phyloP scores from a whole-genome alignment of 495 filamentous ascomycete genomes.

The Tuber aestivum region DNA sequence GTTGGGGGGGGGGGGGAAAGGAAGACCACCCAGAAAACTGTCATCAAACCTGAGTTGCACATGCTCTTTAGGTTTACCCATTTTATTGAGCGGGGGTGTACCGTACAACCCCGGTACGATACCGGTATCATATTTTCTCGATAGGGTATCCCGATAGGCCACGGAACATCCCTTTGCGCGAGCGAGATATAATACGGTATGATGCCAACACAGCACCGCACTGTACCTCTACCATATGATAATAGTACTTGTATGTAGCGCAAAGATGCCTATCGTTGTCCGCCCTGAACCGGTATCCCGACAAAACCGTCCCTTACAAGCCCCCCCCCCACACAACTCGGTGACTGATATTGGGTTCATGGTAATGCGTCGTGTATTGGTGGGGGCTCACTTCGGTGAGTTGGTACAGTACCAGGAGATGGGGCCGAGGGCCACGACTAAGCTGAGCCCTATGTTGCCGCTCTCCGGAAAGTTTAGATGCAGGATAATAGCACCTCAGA shows the following conservation, averaged over 20 bases:
- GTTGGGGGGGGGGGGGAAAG: too few relatives aligned
- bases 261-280: too few relatives aligned
- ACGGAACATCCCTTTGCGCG: background rate
- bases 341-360: background rate
- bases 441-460: background rate
- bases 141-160: background rate
- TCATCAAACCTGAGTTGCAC: background rate
- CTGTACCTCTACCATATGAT: too few relatives aligned
- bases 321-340: background rate
- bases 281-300: background rate
- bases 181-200: too few relatives aligned
- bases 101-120: background rate
- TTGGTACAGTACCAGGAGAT: background rate
- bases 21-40: too few relatives aligned
- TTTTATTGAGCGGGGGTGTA: background rate
- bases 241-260: too few relatives aligned
- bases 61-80: background rate
- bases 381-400: background rate
- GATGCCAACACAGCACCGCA: too few relatives aligned
- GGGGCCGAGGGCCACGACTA: background rate
- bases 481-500: too few relatives aligned
- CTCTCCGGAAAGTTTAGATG: background rate
- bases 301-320: background rate
- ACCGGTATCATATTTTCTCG: too few relatives aligned
- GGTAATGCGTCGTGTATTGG: too few relatives aligned